A percentile compares a stretch with the other conserved stretches of the same genome.
Conservation (phyloP, 2,329 filamentous ascomycete genomes). For the Colletotrichum lini region DNA sequence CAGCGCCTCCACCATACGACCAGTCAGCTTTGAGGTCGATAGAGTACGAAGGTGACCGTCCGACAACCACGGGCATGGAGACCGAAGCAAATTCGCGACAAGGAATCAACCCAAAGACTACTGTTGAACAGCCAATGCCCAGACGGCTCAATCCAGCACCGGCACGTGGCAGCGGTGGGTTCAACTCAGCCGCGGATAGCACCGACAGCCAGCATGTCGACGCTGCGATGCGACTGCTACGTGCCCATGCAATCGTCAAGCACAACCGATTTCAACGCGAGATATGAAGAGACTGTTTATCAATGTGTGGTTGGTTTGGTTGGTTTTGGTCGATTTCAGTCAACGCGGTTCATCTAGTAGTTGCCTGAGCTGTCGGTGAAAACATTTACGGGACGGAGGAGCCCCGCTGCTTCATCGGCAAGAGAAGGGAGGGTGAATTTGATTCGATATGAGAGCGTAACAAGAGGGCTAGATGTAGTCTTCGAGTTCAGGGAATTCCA, state of each 20-base stretch:
- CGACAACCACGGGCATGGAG: neutral
- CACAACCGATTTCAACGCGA: constrained; percentile 18
- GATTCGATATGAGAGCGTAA: neutral
- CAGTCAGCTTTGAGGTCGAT: neutral
- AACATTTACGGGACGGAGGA: neutral
- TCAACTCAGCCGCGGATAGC: constrained; percentile 1
- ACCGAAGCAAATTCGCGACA: neutral
- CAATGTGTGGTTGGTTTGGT: neutral
- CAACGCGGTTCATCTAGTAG: constrained; percentile 2
- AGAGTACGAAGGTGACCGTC: neutral
- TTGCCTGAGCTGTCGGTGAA: neutral
- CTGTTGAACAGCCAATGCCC: neutral
- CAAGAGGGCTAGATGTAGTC: constrained; percentile 13
- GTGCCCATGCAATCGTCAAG: constrained; percentile 23
- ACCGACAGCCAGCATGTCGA: constrained; percentile 26
- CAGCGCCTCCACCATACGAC: constrained; percentile 7
- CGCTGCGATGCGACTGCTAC: constrained; percentile 26
- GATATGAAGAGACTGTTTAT: neutral
- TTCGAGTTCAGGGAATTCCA: constrained; percentile 19
- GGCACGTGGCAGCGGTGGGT: neutral
- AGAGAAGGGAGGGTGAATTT: neutral
- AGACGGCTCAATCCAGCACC: neutral
- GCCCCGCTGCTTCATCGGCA: constrained; percentile 25
- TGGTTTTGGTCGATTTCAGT: neutral
- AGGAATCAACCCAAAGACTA: neutral